Conservation (phyloP, 2,329 filamentous ascomycete genomes). For the Talaromyces marneffei region DNA sequence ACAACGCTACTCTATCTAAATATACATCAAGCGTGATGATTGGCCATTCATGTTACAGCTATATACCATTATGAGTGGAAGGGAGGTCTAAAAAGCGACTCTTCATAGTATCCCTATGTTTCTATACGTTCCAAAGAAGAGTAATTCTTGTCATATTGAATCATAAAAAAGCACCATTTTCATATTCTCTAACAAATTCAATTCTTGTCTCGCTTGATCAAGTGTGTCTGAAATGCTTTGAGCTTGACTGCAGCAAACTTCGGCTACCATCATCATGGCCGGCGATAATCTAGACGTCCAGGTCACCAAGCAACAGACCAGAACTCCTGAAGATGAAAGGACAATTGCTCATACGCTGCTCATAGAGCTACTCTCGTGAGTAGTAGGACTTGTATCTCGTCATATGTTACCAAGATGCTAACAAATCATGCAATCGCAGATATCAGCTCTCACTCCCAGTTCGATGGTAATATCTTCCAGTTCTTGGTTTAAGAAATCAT, state of each 20-base stretch:
- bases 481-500: neutral
- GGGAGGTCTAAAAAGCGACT: neutral
- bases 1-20: neutral
- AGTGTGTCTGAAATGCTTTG: neutral
- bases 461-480: slow-evolving; percentile 59
- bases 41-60: neutral
- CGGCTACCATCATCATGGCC: neutral
- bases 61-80: neutral
- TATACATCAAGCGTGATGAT: neutral
- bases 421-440: slow-evolving; percentile 19
- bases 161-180: neutral
- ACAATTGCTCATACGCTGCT: neutral
- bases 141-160: neutral
- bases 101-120: neutral
- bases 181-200: neutral
- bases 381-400: neutral
- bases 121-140: neutral
- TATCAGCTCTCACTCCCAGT: slow-evolving; percentile 99
- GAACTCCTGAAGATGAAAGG: neutral
- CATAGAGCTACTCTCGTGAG: slow-evolving; percentile 1
- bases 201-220: neutral
- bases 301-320: neutral
- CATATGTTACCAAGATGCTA: neutral
- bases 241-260: neutral
- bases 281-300: neutral